phyloP scores from a whole-genome alignment of 768 basidiomycete species.

The Rhizopogon roseolus region DNA sequence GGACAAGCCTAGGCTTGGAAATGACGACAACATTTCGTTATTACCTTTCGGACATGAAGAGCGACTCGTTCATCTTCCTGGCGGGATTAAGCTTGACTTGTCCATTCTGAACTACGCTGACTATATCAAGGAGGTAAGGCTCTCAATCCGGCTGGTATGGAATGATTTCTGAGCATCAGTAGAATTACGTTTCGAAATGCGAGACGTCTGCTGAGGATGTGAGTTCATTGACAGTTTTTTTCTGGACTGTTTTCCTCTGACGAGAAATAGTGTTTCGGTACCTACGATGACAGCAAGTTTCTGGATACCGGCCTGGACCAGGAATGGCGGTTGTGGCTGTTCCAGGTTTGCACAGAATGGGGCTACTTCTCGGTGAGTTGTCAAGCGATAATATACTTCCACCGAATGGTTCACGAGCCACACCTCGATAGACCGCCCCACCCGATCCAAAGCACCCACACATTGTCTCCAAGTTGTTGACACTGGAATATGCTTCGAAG shows the following conservation, averaged over 20 bases:
- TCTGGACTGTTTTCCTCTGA: neutral
- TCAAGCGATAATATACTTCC: no score
- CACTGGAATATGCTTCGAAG: slow-evolving; percentile 65
- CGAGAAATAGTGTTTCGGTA: slow-evolving; percentile 74
- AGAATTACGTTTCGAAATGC: slow-evolving; percentile 59
- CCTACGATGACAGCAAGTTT: slow-evolving; percentile 65
- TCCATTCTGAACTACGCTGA: slow-evolving; percentile 67
- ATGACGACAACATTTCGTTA: slow-evolving; percentile 22
- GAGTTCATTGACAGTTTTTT: slow-evolving; percentile 8
- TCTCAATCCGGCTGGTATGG: neutral
- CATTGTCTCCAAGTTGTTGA: slow-evolving; percentile 77
- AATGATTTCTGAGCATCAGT: neutral
- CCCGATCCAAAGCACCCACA: slow-evolving; percentile 64
- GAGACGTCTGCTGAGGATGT: slow-evolving; percentile 48
- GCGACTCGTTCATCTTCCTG: slow-evolving; percentile 42
- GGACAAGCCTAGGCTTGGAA: slow-evolving; percentile 36
- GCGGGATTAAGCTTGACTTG: slow-evolving; percentile 44
- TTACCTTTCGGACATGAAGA: slow-evolving; percentile 45
- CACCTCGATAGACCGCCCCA: slow-evolving; percentile 55
- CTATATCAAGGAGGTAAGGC: slow-evolving; percentile 66
- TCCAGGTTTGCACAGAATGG: slow-evolving; percentile 95
- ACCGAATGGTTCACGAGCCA: neutral
- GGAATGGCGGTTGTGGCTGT: slow-evolving; percentile 83
- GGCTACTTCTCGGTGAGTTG: slow-evolving; percentile 78
- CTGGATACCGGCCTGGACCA: slow-evolving; percentile 57